Evolutionary conservation across 345 rosid species (phyloP).

Genomic region (Salix dunnii): DNA sequence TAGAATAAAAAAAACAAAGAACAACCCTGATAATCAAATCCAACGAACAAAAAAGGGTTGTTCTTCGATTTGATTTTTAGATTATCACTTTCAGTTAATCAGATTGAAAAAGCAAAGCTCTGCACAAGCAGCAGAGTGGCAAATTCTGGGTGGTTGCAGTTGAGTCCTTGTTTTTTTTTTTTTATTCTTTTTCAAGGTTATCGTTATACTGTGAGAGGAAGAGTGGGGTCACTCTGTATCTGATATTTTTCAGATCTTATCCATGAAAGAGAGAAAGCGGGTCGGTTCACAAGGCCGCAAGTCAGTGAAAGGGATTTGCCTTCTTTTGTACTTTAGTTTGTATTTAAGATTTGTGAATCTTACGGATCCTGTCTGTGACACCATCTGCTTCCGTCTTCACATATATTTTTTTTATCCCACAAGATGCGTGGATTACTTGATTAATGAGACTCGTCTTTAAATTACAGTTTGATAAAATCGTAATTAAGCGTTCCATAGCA

Average conservation of each 20-base stretch:
- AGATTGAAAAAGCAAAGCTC: not conserved
- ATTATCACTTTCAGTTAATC: not conserved
- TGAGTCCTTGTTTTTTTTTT: too few species aligned
- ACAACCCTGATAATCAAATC: not conserved
- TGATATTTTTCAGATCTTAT: constrained; percentile 38
- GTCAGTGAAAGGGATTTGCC: constrained; percentile 20
- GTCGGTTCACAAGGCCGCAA: constrained; percentile 19
- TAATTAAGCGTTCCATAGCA: too few species aligned
- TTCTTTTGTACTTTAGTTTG: not conserved
- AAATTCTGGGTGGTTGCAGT: not conserved
- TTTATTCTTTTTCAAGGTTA: not conserved
- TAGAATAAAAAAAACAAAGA: too few species aligned
- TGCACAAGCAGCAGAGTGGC: not conserved
- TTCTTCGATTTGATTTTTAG: not conserved
- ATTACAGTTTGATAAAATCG: too few species aligned
- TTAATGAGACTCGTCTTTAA: too few species aligned
- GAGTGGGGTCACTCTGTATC: constrained; percentile 18
- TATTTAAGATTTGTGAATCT: not conserved
- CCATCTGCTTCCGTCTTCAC: not conserved
- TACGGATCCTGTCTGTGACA: not conserved
- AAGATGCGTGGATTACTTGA: not conserved
- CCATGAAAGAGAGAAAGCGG: constrained; percentile 9
- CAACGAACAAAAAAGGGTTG: not conserved
- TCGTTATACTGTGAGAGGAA: not conserved
- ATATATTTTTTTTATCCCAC: not conserved